Base-by-base conservation (phyloP, 192 early-diverging fungal species). In the Chytriomyces confervae region DNA sequence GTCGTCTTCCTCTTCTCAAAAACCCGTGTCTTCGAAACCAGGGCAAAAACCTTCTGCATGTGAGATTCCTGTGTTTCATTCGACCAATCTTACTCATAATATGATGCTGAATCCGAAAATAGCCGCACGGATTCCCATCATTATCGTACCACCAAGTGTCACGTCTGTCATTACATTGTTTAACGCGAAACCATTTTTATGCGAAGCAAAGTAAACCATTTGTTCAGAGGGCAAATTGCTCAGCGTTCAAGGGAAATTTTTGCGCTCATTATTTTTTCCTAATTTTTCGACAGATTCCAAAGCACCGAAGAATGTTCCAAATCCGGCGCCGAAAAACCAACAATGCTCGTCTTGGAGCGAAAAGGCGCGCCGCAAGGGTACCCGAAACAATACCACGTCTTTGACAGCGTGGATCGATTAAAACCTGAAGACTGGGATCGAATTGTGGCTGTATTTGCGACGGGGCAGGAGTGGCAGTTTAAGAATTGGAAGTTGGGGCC, bases 381-480 rank as follows among this genome's bases (percentile, higher is more conserved):
- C 16, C 86, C 84, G 57, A 84, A 79, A 43, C 78, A 85, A 36
- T 96, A 94, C 84, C 90, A 94, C n/a, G 89, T 98, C 0, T 88
- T 93, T 3, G 96, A 98, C 74, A 90, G 87, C 23, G 86, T 91
- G 27, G 89, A 94, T 47, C 82, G 89, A 5, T 87, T 98, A 64
- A 85, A 86, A 6, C 82, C 88, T 20, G 89, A 90, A 8, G 95
- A 96, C 73, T 96, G 95, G 95, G 78, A 84, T 9, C 88, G 93
- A 24, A 91, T 98, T 5, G 93, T 94, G 0, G 96, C 92, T 66
- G 95, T 96, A 23, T 94, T 98, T 81, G 91, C 92, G n/a, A 91
- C 90, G 47, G 97, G 97, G 43, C 93, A 92, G 50, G 88, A 89
- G 43, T 98, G 97, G 97, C 95, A 97, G 81, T 98, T 98, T 79